Evolutionary conservation across 805 yeast species (phyloP).

Genomic region (Wickerhamomyces chambardii): DNA sequence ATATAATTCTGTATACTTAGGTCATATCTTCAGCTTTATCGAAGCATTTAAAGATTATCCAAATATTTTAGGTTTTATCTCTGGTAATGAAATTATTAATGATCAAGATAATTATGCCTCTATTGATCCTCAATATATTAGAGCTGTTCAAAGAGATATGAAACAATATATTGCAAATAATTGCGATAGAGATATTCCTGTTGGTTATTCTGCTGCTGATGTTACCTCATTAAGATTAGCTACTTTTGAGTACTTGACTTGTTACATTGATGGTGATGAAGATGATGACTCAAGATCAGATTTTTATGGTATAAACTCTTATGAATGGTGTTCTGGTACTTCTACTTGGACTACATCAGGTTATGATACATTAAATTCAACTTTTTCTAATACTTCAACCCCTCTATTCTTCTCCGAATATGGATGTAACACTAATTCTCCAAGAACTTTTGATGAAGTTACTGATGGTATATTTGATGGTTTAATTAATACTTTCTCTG

Average conservation of each 20-base stretch:
- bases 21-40: slow-evolving; percentile 75
- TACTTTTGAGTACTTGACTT: slow-evolving; percentile 73
- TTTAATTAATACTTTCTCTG: slow-evolving; percentile 60
- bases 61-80: slow-evolving; percentile 78
- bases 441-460: slow-evolving; percentile 84
- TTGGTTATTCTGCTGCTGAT: slow-evolving; percentile 96
- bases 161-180: slow-evolving; percentile 67
- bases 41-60: slow-evolving; percentile 81
- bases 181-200: slow-evolving; percentile 73
- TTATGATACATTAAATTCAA: slow-evolving; percentile 48
- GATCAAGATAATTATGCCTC: slow-evolving; percentile 54
- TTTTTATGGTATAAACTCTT: slow-evolving; percentile 90
- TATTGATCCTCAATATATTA: slow-evolving; percentile 66
- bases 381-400: slow-evolving; percentile 48
- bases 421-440: slow-evolving; percentile 73
- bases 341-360: slow-evolving; percentile 65
- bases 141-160: slow-evolving; percentile 91
- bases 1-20: slow-evolving; percentile 62
- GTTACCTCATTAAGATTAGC: slow-evolving; percentile 60
- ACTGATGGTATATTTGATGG: slow-evolving; percentile 58
- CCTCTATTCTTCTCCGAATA: slow-evolving; percentile 69
- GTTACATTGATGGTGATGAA: slow-evolving; percentile 51
- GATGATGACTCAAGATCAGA: slow-evolving; percentile 65
- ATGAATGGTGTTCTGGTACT: slow-evolving; percentile 87
- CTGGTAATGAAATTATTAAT: slow-evolving; percentile 90